phyloP scores from a whole-genome alignment of 2,329 filamentous ascomycete species.

The Sclerotinia glacialis region DNA sequence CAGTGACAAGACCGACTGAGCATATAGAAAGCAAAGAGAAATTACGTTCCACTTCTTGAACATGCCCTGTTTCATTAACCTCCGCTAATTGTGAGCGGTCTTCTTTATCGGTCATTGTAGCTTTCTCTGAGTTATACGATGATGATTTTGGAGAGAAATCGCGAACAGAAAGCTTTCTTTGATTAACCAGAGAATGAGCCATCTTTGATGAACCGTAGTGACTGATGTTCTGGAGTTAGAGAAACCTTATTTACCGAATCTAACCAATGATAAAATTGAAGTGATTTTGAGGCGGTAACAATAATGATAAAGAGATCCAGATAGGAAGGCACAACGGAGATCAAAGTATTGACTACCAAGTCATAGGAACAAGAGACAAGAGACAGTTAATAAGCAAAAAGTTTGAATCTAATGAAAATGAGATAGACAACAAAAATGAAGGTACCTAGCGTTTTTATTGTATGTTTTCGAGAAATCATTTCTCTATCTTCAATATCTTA shows the following conservation, averaged over 20 bases:
- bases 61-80: constrained; percentile 50
- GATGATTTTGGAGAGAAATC: not conserved
- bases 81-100: constrained; percentile 23
- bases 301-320: not conserved
- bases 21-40: constrained; percentile 49
- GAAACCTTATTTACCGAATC: not conserved
- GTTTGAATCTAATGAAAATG: not conserved
- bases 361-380: not conserved
- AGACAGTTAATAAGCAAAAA: not conserved
- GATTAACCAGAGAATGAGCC: not conserved
- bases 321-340: not conserved
- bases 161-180: not conserved
- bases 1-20: constrained; percentile 46
- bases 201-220: not conserved
- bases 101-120: constrained; percentile 15
- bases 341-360: not conserved
- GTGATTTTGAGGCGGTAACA: not conserved
- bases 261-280: not conserved
- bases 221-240: not conserved
- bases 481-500: constrained; percentile 1
- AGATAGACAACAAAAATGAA: not conserved
- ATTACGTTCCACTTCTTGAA: constrained; percentile 50
- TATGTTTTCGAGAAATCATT: not conserved
- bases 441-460: not conserved
- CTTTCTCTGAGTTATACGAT: constrained; percentile 24